Base-by-base conservation (phyloP, 495 filamentous ascomycete species). In the Hyaloscypha finlandica region DNA sequence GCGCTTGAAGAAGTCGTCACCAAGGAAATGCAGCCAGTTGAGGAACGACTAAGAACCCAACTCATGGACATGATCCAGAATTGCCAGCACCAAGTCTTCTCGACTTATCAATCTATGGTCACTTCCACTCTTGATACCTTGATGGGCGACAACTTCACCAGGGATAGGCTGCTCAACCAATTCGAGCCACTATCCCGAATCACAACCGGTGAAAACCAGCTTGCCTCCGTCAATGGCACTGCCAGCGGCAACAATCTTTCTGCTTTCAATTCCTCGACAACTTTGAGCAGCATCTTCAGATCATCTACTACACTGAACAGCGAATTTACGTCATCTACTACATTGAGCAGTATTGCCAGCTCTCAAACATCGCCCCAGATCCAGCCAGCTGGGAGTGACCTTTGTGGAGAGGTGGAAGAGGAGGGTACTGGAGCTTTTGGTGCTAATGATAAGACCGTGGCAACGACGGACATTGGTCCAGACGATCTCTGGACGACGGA, bases 1-100 rank as follows among this genome's bases (percentile, higher is more conserved):
- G 45, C 62, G 3, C n/a, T 64, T 55, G 62, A 64, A 33, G 33
- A 20, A n/a, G 31, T 57, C 51, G 62, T 64, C 22, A 64, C 31
- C 22, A 33, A 57, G 32, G 33, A 25, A 29, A 64, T 51, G 54
- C 62, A 64, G 39, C 62, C 62, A 22, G 45, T 64, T 29, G 62
- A 64, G 62, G 53, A 64, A 33, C 62, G 54, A 64, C 22, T 64
- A 35, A 20, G 62, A 30, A 33, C 45, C 4, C 62, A 64, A 57
- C 52, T 64, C 31, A 48, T 48, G 42, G 42, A 12, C 42, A 48
- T 48, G 42, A 48, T 48, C 9, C 42, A 48, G 42, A 48, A 48
- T 48, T 48, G 42, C 42, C 42, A 48, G 42, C 11, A 48, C 42
- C 42, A 48, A 48, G 42, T 48, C 9, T 48, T 48, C 42, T 48